Percentiles rank a stretch among this genome's conserved stretches.
Conservation (phyloP, 2,329 filamentous ascomycete genomes). For the Ceratocystis diversiconidia region DNA sequence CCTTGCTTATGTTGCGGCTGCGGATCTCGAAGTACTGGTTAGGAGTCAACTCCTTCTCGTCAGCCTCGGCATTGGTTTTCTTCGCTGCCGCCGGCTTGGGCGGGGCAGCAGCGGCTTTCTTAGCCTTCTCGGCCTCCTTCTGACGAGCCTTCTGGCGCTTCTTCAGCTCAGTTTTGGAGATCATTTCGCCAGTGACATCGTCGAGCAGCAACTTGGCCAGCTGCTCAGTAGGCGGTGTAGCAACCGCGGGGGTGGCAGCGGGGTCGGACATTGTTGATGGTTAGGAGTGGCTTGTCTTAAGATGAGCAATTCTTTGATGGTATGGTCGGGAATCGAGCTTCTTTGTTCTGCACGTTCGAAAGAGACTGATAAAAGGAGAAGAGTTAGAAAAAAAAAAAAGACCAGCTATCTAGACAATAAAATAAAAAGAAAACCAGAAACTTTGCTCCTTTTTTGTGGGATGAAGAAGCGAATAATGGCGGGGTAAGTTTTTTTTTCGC, state of each 20-base stretch:
- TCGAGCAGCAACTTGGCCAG: constrained; percentile 70
- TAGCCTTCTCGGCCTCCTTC: constrained; percentile 74
- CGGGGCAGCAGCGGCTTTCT: constrained; percentile 58
- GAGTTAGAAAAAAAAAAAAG: too few species aligned
- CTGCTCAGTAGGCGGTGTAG: constrained; percentile 33
- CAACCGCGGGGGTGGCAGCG: constrained; percentile 22
- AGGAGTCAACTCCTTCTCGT: constrained; percentile 42
- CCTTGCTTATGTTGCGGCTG: constrained; percentile 61
- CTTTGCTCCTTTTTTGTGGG: constrained; percentile 13
- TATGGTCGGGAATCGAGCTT: too few species aligned
- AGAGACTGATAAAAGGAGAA: too few species aligned
- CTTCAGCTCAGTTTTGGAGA: constrained; percentile 84
- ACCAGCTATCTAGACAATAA: too few species aligned
- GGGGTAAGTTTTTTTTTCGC: constrained; percentile 16
- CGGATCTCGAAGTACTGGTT: constrained; percentile 89
- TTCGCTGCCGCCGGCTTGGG: constrained; percentile 48
- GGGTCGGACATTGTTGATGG: constrained; percentile 25
- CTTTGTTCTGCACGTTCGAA: too few species aligned
- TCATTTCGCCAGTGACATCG: constrained; percentile 78
- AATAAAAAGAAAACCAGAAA: constrained; percentile 4
- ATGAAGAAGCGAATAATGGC: constrained; percentile 12
- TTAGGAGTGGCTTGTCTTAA: not conserved
- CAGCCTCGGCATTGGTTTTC: constrained; percentile 59
- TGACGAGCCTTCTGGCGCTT: constrained; percentile 85
- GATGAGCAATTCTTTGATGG: too few species aligned